Evolutionary conservation across 345 rosid genomes (phyloP).

Genomic region (Populus davidiana): DNA sequence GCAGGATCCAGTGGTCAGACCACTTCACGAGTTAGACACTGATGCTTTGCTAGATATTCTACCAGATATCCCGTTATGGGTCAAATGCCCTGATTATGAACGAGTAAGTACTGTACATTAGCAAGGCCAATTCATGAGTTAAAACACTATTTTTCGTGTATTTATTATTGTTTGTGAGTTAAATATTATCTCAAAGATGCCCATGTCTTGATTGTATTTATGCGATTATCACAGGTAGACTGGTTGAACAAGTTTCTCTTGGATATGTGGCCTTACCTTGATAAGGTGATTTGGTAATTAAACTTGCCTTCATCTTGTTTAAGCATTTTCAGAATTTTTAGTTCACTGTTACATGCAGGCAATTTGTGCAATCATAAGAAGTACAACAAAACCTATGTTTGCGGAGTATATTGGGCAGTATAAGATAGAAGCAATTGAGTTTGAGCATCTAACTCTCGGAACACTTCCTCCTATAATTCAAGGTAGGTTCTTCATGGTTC

Average conservation of each 20-base stretch:
- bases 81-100: conserved; percentile 72
- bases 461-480: conserved; percentile 62
- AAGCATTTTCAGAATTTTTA: not conserved
- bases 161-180: not conserved
- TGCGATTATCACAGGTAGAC: conserved; percentile 48
- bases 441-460: conserved; percentile 56
- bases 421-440: conserved; percentile 50
- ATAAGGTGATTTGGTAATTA: conserved; percentile 45
- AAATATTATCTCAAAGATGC: not conserved
- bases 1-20: conserved; percentile 57
- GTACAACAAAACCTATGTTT: conserved; percentile 47
- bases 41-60: conserved; percentile 47
- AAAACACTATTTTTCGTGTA: not conserved
- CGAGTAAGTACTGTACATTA: conserved; percentile 37
- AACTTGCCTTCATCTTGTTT: conserved; percentile 1
- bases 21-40: conserved; percentile 44
- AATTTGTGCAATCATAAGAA: conserved; percentile 44
- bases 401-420: conserved; percentile 55
- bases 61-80: conserved; percentile 71
- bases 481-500: conserved; percentile 30
- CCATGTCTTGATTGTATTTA: not conserved
- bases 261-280: conserved; percentile 73
- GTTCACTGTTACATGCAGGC: conserved; percentile 42
- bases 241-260: conserved; percentile 68
- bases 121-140: too few species aligned